phyloP scores from a whole-genome alignment of 2,329 filamentous ascomycete species.

The Aspergillus fumigatus region DNA sequence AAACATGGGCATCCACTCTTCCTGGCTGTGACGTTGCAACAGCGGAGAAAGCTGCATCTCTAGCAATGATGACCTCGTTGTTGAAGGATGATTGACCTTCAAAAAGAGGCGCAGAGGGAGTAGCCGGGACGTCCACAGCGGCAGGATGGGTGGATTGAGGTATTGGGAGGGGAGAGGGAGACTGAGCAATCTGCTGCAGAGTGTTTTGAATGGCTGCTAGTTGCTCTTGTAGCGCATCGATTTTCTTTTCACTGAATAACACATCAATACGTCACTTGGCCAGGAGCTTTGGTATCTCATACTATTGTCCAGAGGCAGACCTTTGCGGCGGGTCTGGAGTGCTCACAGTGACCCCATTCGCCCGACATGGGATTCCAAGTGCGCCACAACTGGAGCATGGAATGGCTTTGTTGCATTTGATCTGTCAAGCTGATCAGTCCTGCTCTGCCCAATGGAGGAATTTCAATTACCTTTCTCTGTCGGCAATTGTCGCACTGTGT shows the following conservation, averaged over 20 bases:
- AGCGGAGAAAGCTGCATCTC: conserved; percentile 20
- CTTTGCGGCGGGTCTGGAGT: conserved; percentile 3
- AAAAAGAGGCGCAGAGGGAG: conserved; percentile 17
- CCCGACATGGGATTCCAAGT: conserved; percentile 15
- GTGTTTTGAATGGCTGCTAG: conserved; percentile 14
- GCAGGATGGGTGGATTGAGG: conserved; percentile 5
- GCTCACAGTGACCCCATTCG: conserved; percentile 1
- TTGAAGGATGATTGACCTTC: conserved; percentile 23
- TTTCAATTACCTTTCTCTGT: conserved; percentile 19
- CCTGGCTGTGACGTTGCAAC: conserved; percentile 7
- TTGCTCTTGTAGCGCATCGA: conserved; percentile 17
- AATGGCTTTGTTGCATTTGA: conserved; percentile 20
- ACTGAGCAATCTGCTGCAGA: conserved; percentile 11
- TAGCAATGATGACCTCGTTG: conserved; percentile 19
- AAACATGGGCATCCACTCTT: conserved; percentile 16
- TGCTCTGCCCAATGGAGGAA: background rate
- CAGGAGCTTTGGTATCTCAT: background rate
- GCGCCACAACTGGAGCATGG: conserved; percentile 21
- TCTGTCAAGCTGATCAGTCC: conserved; percentile 7
- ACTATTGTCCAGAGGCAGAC: conserved; percentile 13
- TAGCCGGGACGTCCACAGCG: conserved; percentile 1
- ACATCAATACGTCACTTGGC: too few species aligned
- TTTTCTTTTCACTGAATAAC: conserved; percentile 12
- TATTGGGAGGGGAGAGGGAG: background rate
- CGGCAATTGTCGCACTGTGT: conserved; percentile 26